Evolutionary conservation across 2,329 filamentous ascomycete species (phyloP), one percentile per base, ranked within the genome.

Genomic region (Trichoderma afroharzianum): DNA sequence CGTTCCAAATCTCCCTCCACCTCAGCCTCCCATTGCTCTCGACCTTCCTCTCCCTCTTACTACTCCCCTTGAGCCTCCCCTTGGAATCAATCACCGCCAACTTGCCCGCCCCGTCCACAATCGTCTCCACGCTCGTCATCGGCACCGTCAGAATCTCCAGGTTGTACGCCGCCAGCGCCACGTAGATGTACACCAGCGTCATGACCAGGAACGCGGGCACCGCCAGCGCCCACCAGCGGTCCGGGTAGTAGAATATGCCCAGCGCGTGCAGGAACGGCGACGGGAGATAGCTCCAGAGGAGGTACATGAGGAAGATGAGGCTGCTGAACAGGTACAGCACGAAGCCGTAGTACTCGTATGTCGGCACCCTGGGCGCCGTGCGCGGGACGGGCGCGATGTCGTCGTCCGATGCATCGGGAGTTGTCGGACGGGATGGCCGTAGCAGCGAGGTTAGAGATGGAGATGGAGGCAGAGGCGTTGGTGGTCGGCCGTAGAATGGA

Each of bases 281-380:
- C 0, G 96, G 96, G 6, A 98, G 90, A 82, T 96, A 98, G 15
- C 92, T 92, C 96, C 95, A 98, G 12, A 91, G 84, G 15, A 91
- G 83, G 80, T 89, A 92, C 78, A 88, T 86, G 79, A 92, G 85
- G 80, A 98, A 98, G 2, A 90, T 90, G 66, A 96, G 85, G 26
- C 91, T 93, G 73, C 92, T 95, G 79, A 95, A 93, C 50, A 99
- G 88, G 83, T 99, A 98, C 63, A 99, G 88, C 68, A 97, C 95
- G 83, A 99, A 99, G 80, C 96, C 96, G 81, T 98, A 98, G 88
- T 98, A 99, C 80, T 99, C 96, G 84, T 99, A 98, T 0, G 96
- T 99, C n/a, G 96, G 96, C 3, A 99, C 95, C 79, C 96, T 94
- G 2, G 96, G 96, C 68, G 92, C 92, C 2, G 94, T 95, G 70